Percentiles rank a stretch among this genome's conserved stretches.
Conservation (phyloP, 805 yeast genomes). For the Wickerhamomyces mucosus region DNA sequence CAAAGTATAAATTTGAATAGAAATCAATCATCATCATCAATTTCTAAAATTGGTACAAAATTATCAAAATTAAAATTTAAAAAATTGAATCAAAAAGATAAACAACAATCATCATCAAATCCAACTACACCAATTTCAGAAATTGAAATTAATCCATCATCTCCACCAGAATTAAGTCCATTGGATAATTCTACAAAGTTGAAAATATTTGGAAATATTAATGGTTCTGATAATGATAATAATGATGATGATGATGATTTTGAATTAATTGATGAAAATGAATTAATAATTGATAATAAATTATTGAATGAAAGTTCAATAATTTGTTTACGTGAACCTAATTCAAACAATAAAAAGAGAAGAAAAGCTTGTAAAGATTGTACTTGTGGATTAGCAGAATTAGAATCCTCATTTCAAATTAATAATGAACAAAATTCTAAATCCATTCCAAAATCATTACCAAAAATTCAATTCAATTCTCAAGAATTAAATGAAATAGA, state of each 20-base stretch:
- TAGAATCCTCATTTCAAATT: slow-evolving; percentile 59
- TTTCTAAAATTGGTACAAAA: slow-evolving; percentile 16
- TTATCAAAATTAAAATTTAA: slow-evolving; percentile 19
- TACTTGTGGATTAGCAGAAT: slow-evolving; percentile 91
- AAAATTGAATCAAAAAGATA: slow-evolving; percentile 9
- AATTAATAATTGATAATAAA: slow-evolving; percentile 22
- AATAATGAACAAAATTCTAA: slow-evolving; percentile 24
- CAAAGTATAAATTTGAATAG: slow-evolving; percentile 6
- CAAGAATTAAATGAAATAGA: slow-evolving; percentile 85
- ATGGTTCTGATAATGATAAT: slow-evolving; percentile 5
- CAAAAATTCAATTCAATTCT: slow-evolving; percentile 37
- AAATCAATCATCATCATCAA: slow-evolving; percentile 1
- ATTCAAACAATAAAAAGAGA: slow-evolving; percentile 43
- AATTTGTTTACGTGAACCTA: slow-evolving; percentile 37
- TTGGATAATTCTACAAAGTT: slow-evolving; percentile 13
- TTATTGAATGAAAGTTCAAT: slow-evolving; percentile 29
- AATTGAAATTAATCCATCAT: slow-evolving; percentile 4
- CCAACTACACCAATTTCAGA: neutral
- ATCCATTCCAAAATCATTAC: slow-evolving; percentile 31
- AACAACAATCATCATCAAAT: slow-evolving; percentile 1
- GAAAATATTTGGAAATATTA: slow-evolving; percentile 16
- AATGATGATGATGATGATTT: slow-evolving; percentile 19
- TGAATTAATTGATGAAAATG: slow-evolving; percentile 29
- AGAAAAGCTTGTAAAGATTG: slow-evolving; percentile 97
- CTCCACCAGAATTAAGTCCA: slow-evolving; percentile 12